Conservation (phyloP, 768 basidiomycete species). For the Tubosaeta sp. region DNA sequence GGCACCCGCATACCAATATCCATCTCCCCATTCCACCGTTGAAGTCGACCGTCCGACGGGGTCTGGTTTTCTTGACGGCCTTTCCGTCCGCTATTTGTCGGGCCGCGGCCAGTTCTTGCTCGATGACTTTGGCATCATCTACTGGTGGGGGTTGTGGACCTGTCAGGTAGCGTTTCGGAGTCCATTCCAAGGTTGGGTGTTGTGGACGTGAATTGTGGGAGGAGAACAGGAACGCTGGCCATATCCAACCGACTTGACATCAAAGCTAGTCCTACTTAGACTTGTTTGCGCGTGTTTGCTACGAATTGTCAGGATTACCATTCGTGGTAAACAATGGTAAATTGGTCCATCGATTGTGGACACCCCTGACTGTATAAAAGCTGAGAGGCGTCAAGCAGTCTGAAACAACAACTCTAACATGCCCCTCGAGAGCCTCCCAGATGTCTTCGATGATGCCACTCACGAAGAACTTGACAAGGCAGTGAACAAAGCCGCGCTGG, state of each 20-base stretch:
- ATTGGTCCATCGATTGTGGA: background rate
- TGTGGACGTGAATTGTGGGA: no score
- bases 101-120: conserved; percentile 74
- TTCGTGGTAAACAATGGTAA: no score
- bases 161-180: conserved; percentile 62
- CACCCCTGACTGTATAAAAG: background rate
- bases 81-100: conserved; percentile 75
- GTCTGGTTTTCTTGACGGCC: conserved; percentile 84
- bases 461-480: background rate
- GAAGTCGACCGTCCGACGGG: conserved; percentile 93
- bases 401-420: background rate
- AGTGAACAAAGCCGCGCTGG: background rate
- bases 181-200: conserved; percentile 62
- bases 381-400: background rate
- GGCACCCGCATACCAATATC: conserved; percentile 59
- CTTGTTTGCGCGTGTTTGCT: background rate
- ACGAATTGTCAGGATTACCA: no score
- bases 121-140: conserved; percentile 71
- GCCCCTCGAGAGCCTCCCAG: background rate
- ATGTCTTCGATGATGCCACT: background rate
- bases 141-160: conserved; percentile 71
- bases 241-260: conserved; percentile 10
- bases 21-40: conserved; percentile 85
- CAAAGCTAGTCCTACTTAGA: no score
- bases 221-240: conserved; percentile 46